Evolutionary conservation across 208 protist species (phyloP), one percentile per base, ranked within the genome.

Genomic region (Acanthamoeba quina): DNA sequence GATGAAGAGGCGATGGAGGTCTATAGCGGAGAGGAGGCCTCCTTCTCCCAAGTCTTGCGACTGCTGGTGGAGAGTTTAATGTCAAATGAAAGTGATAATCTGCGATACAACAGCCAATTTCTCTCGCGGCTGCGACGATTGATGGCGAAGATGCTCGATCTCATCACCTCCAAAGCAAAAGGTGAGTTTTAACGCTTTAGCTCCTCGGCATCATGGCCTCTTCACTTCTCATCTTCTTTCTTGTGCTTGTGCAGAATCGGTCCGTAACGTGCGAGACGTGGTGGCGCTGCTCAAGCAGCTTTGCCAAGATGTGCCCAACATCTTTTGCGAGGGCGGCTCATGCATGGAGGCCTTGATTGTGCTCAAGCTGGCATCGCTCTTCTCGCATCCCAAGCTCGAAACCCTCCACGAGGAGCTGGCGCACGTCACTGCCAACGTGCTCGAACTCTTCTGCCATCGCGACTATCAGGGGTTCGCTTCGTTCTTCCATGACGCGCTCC

Each of bases 251-350:
- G 49, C 78, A 86, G 78, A 64, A 15, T 86, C 78, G 24, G 78
- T 86, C n/a, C 78, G 78, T n/a, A 86, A 86, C 78, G 78, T 86
- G 78, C 78, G 78, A n/a, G 78, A 86, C n/a, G 78, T 86, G 49
- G 52, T 86, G 49, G 78, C 29, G 11, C 49, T 86, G 49, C 49
- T 86, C 49, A 60, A 44, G 52, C 47, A 86, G 3, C 78, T 86
- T 3, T 86, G 78, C 78, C 78, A 86, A n/a, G 78, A 86, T n/a
- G 78, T 86, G 49, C 78, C 78, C 78, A 86, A 86, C 49, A 56
- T 86, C 26, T 86, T 86, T 41, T 41, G 29, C 24, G 78, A 58
- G 26, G 78, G 49, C n/a, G 78, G 78, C 49, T 60, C 78, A 17
- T 86, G 78, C 78, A 86, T 86, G 78, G 78, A 86, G 34, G 78